Percentiles rank a stretch among this genome's conserved stretches.
Conservation (phyloP, 140 eudicot species). For the Cichorium intybus region DNA sequence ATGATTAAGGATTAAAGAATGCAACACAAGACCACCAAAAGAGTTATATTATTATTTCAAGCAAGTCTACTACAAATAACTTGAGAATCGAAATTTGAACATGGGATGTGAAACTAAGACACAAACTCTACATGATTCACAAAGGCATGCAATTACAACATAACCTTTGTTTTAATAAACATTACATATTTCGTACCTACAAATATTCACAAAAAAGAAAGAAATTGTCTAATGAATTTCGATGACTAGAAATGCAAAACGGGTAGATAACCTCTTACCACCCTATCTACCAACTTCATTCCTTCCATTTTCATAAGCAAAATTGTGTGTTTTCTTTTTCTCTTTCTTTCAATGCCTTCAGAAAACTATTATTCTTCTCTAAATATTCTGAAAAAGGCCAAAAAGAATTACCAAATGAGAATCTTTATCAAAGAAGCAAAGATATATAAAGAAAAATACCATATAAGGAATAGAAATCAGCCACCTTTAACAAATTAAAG, state of each 20-base stretch:
- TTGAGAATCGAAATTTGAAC: neutral
- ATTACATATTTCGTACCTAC: conserved; percentile 10
- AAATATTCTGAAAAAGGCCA: neutral
- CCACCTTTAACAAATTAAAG: neutral
- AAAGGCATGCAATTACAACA: conserved; percentile 3
- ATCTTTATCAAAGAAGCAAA: neutral
- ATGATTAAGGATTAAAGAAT: neutral
- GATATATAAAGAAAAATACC: neutral
- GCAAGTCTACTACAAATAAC: conserved; percentile 6
- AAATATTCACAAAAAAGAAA: conserved; percentile 20
- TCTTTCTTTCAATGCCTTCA: neutral
- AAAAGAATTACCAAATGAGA: neutral
- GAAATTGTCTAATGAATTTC: neutral
- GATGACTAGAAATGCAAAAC: neutral
- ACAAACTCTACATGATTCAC: conserved; percentile 8
- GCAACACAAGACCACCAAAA: conserved; percentile 3
- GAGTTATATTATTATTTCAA: neutral
- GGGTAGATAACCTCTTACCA: neutral
- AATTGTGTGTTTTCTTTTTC: neutral
- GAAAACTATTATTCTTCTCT: neutral
- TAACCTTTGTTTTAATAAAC: neutral
- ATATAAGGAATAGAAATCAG: neutral
- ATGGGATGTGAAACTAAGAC: neutral
- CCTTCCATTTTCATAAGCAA: neutral
- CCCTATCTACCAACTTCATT: neutral